Evolutionary conservation across 176 grass and related monocot species (phyloP).

Genomic region (Hordeum marinum): DNA sequence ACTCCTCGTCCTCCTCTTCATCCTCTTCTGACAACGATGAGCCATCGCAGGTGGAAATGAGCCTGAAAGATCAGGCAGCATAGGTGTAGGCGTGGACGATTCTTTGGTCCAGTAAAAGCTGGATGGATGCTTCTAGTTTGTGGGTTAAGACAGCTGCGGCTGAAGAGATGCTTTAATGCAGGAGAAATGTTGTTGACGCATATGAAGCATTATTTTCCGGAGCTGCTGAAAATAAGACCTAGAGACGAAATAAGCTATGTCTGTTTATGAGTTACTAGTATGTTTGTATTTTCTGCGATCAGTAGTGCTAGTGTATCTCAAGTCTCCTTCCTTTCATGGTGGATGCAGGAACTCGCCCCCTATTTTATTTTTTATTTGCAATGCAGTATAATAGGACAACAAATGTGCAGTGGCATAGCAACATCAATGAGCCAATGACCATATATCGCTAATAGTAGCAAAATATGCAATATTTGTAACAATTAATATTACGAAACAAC

Average conservation of each 20-base stretch:
- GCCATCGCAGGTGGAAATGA: slow-evolving; percentile 14
- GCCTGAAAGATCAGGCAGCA: slow-evolving; percentile 20
- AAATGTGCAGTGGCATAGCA: too few relatives aligned
- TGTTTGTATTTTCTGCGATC: too few relatives aligned
- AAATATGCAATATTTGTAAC: too few relatives aligned
- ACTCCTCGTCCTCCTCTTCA: slow-evolving; percentile 9
- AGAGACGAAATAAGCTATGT: background rate
- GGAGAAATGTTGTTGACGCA: background rate
- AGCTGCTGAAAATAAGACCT: background rate
- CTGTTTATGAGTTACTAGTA: too few relatives aligned
- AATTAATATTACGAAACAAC: too few relatives aligned
- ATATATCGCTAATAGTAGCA: too few relatives aligned
- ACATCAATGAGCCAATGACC: too few relatives aligned
- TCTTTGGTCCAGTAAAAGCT: slow-evolving; percentile 1
- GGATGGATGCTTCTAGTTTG: background rate
- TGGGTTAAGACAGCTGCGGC: background rate
- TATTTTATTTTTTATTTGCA: too few relatives aligned
- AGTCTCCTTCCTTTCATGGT: too few relatives aligned
- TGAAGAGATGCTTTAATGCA: background rate
- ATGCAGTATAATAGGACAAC: too few relatives aligned
- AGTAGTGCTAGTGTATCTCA: too few relatives aligned
- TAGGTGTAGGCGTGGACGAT: background rate
- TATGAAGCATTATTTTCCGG: background rate
- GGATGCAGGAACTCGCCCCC: too few relatives aligned
- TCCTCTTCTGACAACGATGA: slow-evolving; percentile 9